phyloP scores from a whole-genome alignment of 2,329 filamentous ascomycete genomes.

The Aspergillus ibericus region DNA sequence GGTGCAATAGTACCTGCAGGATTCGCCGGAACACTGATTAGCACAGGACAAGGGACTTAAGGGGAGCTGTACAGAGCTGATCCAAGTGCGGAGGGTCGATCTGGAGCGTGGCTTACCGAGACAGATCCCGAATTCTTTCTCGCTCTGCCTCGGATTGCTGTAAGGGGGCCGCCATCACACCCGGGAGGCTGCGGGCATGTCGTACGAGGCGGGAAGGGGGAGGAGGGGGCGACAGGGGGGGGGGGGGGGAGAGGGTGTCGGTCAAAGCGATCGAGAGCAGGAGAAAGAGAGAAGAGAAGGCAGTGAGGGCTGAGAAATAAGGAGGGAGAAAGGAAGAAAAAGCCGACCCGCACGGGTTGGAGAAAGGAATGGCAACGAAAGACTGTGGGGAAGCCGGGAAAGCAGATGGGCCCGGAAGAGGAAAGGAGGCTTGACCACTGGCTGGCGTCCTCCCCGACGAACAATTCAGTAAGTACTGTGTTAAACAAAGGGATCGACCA shows the following conservation, averaged over 20 bases:
- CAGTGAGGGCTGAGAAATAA: not conserved
- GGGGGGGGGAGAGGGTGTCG: not conserved
- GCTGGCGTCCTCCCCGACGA: too few species aligned
- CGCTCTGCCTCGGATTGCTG: conserved; percentile 16
- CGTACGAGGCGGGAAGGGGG: not conserved
- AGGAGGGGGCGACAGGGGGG: too few species aligned
- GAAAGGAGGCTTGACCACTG: too few species aligned
- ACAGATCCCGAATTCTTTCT: conserved; percentile 19
- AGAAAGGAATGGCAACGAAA: too few species aligned
- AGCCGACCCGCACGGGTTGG: not conserved
- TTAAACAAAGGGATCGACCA: too few species aligned
- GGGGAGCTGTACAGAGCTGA: too few species aligned
- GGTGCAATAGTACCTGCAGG: conserved; percentile 16
- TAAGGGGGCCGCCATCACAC: conserved; percentile 10
- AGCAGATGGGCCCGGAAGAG: too few species aligned
- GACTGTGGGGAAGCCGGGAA: too few species aligned
- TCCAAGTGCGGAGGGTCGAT: not conserved
- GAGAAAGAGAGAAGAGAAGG: not conserved
- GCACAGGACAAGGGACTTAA: not conserved
- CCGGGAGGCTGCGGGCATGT: not conserved
- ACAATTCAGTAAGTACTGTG: too few species aligned
- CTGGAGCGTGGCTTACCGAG: conserved; percentile 8
- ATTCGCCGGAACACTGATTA: not conserved
- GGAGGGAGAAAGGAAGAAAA: not conserved
- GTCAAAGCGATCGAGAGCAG: not conserved